Conservation (phyloP, 768 basidiomycete genomes). For the Pleurotus salmoneostramineus region DNA sequence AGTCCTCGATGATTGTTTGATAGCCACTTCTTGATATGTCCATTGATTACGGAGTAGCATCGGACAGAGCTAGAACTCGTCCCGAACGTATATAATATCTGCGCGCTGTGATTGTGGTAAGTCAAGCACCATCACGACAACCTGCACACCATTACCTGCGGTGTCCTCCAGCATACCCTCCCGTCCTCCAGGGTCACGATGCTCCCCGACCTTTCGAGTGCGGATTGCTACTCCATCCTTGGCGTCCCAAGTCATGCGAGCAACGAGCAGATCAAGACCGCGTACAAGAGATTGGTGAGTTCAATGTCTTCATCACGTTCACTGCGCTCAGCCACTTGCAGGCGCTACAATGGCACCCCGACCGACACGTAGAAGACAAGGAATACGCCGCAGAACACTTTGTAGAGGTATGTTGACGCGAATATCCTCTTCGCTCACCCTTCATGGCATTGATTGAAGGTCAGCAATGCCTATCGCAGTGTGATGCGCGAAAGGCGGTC, state of each 20-base stretch:
- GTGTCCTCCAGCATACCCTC: neutral
- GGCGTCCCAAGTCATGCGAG: conserved; percentile 3
- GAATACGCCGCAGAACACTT: conserved; percentile 52
- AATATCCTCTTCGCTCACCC: conserved; percentile 3
- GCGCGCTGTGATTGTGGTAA: neutral
- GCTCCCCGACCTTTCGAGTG: neutral
- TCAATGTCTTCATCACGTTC: conserved; percentile 11
- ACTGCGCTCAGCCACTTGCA: conserved; percentile 11
- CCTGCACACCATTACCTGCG: neutral
- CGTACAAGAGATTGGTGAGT: conserved; percentile 60
- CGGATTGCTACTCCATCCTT: neutral
- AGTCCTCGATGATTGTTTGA: conserved; percentile 2
- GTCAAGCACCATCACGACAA: neutral
- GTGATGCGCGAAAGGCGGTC: conserved; percentile 34
- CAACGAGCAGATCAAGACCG: conserved; percentile 25
- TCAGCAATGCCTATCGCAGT: conserved; percentile 53
- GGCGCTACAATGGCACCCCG: conserved; percentile 69
- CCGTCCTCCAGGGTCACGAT: neutral
- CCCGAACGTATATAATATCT: conserved; percentile 1
- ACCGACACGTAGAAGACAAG: conserved; percentile 51
- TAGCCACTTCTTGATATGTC: conserved; percentile 6
- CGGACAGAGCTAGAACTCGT: conserved; percentile 7
- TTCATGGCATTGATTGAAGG: conserved; percentile 26
- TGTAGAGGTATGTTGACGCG: conserved; percentile 42
- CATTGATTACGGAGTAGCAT: conserved; percentile 8